Conservation (phyloP, 352 stramenopile genomes). For the Phytophthora sp. region DNA sequence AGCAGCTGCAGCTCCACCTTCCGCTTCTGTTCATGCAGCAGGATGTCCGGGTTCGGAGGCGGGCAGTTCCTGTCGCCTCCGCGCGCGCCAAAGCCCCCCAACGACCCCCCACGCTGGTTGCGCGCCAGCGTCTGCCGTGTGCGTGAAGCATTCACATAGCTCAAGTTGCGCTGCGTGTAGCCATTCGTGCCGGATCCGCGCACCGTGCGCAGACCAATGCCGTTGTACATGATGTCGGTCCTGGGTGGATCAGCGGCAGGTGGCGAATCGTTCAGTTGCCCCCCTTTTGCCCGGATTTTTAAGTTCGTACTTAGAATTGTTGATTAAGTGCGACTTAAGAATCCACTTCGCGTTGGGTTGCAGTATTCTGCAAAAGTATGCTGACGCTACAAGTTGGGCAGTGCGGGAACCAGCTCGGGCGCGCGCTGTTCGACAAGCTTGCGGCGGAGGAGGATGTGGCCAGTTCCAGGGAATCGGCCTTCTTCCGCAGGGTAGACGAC, state of each 20-base stretch:
- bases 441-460: conserved; percentile 37
- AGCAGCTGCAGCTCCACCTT: conserved; percentile 81
- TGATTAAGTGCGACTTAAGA: conserved; percentile 8
- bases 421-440: conserved; percentile 67
- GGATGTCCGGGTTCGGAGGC: conserved; percentile 75
- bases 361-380: conserved; percentile 41
- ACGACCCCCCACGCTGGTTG: conserved; percentile 39
- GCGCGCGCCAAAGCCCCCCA: conserved; percentile 21
- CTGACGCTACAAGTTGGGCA: conserved; percentile 79
- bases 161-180: conserved; percentile 88
- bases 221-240: conserved; percentile 82
- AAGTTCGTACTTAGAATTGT: conserved; percentile 11
- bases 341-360: conserved; percentile 11
- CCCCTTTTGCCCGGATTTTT: conserved; percentile 1
- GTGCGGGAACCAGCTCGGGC: conserved; percentile 79
- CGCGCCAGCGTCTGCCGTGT: conserved; percentile 66
- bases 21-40: conserved; percentile 83
- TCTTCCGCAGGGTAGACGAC: conserved; percentile 41
- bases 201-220: conserved; percentile 84
- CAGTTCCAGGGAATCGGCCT: conserved; percentile 17
- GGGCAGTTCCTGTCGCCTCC: conserved; percentile 29
- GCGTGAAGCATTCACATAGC: conserved; percentile 74
- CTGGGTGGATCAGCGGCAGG: neutral
- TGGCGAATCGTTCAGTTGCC: conserved; percentile 4
- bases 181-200: conserved; percentile 90